phyloP scores from a whole-genome alignment of 371 early-diverging fungal genomes.

The Actinomortierella ambigua region DNA sequence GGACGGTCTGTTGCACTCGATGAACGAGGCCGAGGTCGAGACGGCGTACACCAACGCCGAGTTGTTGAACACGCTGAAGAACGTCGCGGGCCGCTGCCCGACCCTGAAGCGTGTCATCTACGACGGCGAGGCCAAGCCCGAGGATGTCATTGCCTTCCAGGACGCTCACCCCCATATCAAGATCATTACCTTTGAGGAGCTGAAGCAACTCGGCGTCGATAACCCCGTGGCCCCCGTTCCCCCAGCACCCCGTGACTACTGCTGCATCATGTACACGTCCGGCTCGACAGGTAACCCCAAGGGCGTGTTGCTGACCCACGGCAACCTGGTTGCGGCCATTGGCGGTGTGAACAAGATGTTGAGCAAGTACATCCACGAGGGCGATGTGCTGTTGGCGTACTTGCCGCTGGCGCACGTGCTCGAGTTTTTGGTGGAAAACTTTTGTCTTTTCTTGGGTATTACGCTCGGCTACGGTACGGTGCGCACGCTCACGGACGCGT shows the following conservation, averaged over 20 bases:
- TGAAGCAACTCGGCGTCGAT: conserved; percentile 66
- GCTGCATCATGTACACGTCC: conserved; percentile 96
- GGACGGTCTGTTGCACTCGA: conserved; percentile 82
- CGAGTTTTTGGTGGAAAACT: conserved; percentile 83
- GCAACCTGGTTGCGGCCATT: conserved; percentile 79
- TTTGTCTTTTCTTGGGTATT: conserved; percentile 76
- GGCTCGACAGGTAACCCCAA: conserved; percentile 94
- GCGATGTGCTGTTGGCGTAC: conserved; percentile 84
- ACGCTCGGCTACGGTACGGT: conserved; percentile 90
- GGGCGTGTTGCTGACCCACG: conserved; percentile 89
- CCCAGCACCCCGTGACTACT: conserved; percentile 78
- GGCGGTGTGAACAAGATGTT: conserved; percentile 62
- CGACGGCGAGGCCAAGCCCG: conserved; percentile 68
- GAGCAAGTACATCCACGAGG: conserved; percentile 50
- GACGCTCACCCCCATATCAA: conserved; percentile 48
- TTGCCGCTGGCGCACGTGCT: conserved; percentile 95
- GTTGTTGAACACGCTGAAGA: conserved; percentile 72
- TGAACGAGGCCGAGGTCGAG: conserved; percentile 84
- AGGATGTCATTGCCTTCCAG: conserved; percentile 50
- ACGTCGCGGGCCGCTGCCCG: conserved; percentile 63
- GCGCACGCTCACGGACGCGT: conserved; percentile 88
- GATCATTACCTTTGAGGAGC: conserved; percentile 61
- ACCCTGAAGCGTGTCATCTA: conserved; percentile 79
- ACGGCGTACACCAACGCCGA: conserved; percentile 85
- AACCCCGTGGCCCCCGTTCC: conserved; percentile 63